Conservation (phyloP, 768 basidiomycete genomes). For the Mycena pura region DNA sequence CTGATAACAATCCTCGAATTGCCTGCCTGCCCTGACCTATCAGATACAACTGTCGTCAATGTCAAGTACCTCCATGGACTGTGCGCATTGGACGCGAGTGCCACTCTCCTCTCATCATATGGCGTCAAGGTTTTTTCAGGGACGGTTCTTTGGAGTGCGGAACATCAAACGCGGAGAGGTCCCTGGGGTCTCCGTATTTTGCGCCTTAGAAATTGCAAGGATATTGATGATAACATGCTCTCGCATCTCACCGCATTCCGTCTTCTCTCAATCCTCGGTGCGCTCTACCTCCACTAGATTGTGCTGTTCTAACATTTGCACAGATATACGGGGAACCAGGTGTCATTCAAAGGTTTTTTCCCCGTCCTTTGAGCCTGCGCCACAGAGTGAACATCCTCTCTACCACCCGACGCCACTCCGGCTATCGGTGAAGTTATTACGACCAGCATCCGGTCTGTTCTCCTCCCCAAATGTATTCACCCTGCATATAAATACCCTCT, state of each 20-base stretch:
- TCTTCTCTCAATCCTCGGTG: conserved; percentile 68
- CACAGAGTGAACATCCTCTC: conserved; percentile 34
- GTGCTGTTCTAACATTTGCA: conserved; percentile 14
- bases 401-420: conserved; percentile 52
- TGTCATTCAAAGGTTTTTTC: conserved; percentile 38
- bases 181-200: conserved; percentile 68
- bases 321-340: conserved; percentile 59
- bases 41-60: conserved; percentile 59
- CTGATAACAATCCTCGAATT: conserved; percentile 71
- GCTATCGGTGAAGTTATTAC: conserved; percentile 40
- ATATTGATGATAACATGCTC: conserved; percentile 53
- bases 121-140: conserved; percentile 61
- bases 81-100: conserved; percentile 68
- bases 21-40: conserved; percentile 58
- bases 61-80: conserved; percentile 62
- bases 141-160: conserved; percentile 48
- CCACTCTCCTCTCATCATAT: conserved; percentile 55
- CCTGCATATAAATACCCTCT: conserved; percentile 32
- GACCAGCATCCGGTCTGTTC: conserved; percentile 32
- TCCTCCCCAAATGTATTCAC: conserved; percentile 39
- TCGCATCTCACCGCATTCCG: conserved; percentile 54
- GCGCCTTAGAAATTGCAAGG: conserved; percentile 58
- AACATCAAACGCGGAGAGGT: conserved; percentile 45
- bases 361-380: conserved; percentile 35
- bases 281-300: conserved; percentile 30